Conservation (phyloP, 768 basidiomycete species). For the Gloeopeniophorella convolvens region DNA sequence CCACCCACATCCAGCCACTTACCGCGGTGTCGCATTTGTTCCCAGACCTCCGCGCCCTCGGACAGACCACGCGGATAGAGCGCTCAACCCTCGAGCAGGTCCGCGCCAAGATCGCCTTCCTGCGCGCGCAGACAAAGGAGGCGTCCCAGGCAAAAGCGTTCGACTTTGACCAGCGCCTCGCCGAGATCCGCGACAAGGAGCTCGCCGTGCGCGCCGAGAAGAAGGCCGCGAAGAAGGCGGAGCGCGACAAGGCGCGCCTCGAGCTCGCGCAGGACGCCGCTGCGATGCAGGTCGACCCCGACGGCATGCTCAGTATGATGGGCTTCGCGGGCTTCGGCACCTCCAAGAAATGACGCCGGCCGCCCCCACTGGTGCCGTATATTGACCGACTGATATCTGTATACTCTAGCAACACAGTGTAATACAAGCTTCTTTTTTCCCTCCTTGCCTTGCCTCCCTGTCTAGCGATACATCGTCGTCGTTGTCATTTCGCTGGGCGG, state of each 20-base stretch:
- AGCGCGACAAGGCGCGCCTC: slow-evolving; percentile 63
- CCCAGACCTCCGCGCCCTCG: slow-evolving; percentile 83
- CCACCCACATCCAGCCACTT: too few species aligned
- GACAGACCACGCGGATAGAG: slow-evolving; percentile 90
- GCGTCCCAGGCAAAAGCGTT: slow-evolving; percentile 82
- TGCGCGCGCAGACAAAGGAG: slow-evolving; percentile 84
- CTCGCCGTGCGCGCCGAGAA: slow-evolving; percentile 58
- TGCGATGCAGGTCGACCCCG: slow-evolving; percentile 41
- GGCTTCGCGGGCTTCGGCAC: slow-evolving; percentile 89
- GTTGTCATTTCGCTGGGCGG: too few species aligned
- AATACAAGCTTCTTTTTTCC: slow-evolving; percentile 24
- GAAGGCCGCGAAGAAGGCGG: slow-evolving; percentile 74
- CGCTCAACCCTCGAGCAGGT: slow-evolving; percentile 92
- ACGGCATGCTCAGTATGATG: slow-evolving; percentile 78
- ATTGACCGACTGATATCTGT: slow-evolving; percentile 22
- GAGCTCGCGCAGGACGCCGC: slow-evolving; percentile 51
- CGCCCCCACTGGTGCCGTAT: neutral
- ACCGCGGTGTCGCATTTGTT: too few species aligned
- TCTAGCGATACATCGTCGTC: neutral
- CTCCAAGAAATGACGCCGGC: slow-evolving; percentile 57
- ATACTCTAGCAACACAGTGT: slow-evolving; percentile 28
- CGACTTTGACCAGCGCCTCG: slow-evolving; percentile 88
- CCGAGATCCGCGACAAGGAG: slow-evolving; percentile 75
- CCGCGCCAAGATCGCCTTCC: slow-evolving; percentile 76
- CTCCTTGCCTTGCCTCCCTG: too few species aligned